Evolutionary conservation across 2,329 filamentous ascomycete genomes (phyloP).

Genomic region (Neofusicoccum sp.): DNA sequence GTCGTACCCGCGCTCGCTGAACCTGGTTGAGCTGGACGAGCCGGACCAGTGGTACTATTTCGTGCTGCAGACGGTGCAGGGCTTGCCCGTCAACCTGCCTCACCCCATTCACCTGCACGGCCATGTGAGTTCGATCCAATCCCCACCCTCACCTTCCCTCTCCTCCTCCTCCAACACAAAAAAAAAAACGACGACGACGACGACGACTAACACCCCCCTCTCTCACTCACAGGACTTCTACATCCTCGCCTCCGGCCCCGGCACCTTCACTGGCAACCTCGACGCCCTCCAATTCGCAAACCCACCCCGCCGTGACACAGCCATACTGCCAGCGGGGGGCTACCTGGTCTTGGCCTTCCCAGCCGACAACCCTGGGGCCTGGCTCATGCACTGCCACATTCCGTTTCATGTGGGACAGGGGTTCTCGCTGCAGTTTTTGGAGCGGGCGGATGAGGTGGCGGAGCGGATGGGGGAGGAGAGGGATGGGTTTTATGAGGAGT

Average conservation of each 20-base stretch:
- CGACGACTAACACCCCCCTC: conserved; percentile 28
- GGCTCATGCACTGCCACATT: conserved; percentile 44
- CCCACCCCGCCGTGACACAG: conserved; percentile 40
- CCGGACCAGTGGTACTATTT: conserved; percentile 48
- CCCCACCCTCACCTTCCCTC: too few species aligned
- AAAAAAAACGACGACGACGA: conserved; percentile 23
- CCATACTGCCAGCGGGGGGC: conserved; percentile 35
- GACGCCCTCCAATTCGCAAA: conserved; percentile 26
- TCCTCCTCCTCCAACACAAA: too few species aligned
- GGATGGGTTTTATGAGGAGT: neutral
- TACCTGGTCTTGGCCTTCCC: conserved; percentile 41
- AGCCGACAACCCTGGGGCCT: conserved; percentile 42
- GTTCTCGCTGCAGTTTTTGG: conserved; percentile 58
- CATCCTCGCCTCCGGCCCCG: conserved; percentile 13
- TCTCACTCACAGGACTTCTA: conserved; percentile 29
- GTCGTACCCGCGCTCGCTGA: conserved; percentile 23
- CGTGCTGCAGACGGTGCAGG: conserved; percentile 45
- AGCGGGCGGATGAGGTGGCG: conserved; percentile 37
- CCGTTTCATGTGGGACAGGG: conserved; percentile 31
- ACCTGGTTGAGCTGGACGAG: conserved; percentile 30
- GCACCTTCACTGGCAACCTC: neutral
- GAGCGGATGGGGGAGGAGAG: neutral
- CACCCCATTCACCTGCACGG: conserved; percentile 22
- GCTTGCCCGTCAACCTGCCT: conserved; percentile 29
- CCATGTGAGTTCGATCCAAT: neutral